These are phyloP conservation scores for Globisporangium paddicum DNA, from an alignment of 352 stramenopile species.

Conservation along the genomic window DNA sequence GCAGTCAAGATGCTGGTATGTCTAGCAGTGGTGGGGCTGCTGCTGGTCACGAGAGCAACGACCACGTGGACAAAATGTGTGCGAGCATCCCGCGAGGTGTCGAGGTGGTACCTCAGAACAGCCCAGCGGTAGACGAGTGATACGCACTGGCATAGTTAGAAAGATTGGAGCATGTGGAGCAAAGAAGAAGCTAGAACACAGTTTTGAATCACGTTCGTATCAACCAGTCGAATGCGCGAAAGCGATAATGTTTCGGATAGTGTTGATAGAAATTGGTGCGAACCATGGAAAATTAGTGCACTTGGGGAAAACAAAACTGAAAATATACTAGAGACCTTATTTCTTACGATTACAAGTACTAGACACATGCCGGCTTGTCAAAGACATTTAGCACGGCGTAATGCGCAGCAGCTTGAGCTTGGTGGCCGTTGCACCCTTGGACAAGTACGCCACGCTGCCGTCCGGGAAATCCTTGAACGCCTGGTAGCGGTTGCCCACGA, in stretches of 20 bases:
- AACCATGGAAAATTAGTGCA: too few species aligned
- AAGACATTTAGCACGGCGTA: slow-evolving; percentile 26
- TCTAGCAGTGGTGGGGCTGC: background rate
- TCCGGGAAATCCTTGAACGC: slow-evolving; percentile 47
- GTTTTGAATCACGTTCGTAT: slow-evolving; percentile 6
- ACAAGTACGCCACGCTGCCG: slow-evolving; percentile 48
- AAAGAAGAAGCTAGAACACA: background rate
- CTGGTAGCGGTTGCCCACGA: slow-evolving; percentile 63
- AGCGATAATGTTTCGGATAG: too few species aligned
- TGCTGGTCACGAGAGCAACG: background rate
- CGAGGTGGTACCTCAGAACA: background rate
- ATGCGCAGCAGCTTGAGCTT: slow-evolving; percentile 51
- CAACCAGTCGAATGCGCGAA: too few species aligned
- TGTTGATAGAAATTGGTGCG: too few species aligned
- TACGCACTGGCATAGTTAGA: background rate
- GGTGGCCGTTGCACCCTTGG: slow-evolving; percentile 30
- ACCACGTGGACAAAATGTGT: background rate
- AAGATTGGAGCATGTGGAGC: background rate
- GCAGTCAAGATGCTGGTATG: background rate
- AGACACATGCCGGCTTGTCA: too few species aligned
- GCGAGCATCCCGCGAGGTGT: background rate
- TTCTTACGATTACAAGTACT: too few species aligned
- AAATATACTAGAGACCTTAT: too few species aligned
- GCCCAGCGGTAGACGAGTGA: background rate
- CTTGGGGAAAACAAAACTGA: too few species aligned